Conservation (phyloP, 306 rosid genomes). For the Malus asiatica region DNA sequence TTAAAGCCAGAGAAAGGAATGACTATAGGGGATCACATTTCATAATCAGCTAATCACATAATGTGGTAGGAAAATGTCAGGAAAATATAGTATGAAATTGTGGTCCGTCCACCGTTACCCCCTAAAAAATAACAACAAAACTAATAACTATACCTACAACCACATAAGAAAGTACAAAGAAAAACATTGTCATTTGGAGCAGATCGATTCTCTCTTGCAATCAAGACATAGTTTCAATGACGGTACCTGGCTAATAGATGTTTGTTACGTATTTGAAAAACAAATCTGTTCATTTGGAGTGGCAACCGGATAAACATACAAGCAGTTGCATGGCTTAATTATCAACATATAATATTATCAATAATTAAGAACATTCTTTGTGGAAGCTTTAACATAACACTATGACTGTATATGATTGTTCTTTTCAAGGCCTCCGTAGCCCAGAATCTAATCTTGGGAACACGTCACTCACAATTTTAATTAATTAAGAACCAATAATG, state of each 20-base stretch:
- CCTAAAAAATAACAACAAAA: too few relatives aligned
- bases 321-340: background rate
- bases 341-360: background rate
- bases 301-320: too few relatives aligned
- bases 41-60: too few relatives aligned
- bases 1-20: too few relatives aligned
- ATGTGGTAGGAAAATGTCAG: background rate
- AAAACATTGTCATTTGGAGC: background rate
- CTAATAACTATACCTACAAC: too few relatives aligned
- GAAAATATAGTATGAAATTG: background rate
- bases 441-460: slow-evolving; percentile 1
- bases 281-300: too few relatives aligned
- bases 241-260: too few relatives aligned
- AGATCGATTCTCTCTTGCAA: too few relatives aligned
- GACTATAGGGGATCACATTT: too few relatives aligned
- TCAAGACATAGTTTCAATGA: too few relatives aligned
- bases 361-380: background rate
- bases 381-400: background rate
- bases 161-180: background rate
- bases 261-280: too few relatives aligned
- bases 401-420: background rate
- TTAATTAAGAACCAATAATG: background rate
- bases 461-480: background rate
- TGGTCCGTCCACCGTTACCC: background rate
- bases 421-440: background rate